Evolutionary conservation across 1,284 basidiomycete species (phyloP), one percentile per base, ranked within the genome.

Genomic region (Prillingera fragicola): DNA sequence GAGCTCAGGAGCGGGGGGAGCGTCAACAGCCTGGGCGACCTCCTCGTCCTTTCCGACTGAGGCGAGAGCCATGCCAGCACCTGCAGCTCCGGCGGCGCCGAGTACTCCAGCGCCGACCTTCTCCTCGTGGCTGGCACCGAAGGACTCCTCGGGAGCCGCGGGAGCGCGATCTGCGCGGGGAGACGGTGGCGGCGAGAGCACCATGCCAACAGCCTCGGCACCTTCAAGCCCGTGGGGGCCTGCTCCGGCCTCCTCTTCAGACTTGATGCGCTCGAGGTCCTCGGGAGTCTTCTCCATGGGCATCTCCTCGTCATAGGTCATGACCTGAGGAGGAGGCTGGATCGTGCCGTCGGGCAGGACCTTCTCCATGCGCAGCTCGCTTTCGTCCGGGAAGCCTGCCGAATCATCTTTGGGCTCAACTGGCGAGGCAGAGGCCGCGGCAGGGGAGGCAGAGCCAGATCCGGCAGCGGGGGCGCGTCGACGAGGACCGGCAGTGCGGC

Each of bases 51-150:
- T 41, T 9, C 43, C 25, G 13, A 46, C 41, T 21, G 58, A 54
- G 1, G 48, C 46, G n/a, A 69, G 36, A 5, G 70, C 63, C 17
- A 72, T 70, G 2, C 70, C 70, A 18, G 65, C 66, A 2, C 56
- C 58, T 19, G 43, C 41, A 1, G 68, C 70, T 7, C 70, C 70
- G 23, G 60, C 56, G 0, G 59, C 54, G 12, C 67, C 70, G 5
- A 45, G 46, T 0, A 38, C 33, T 3, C 65, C 62, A 10, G 36
- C 28, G 4, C 64, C 70, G 4, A 48, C 41, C 23, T 57, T 43
- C 38, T 64, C 67, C 4, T 55, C 43, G 22, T 14, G 6, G 3
- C 26, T 22, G 18, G 23, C 40, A 48, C 15, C 22, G 41, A 42
- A 4, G n/a, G 33, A 1, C 37, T 41, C 13, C 28, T 28, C 8